A percentile compares a stretch with the other conserved stretches of the same genome.
These are phyloP conservation scores for Cryptosporidium meleagridis DNA, from an alignment of 169 alveolate genomes.

Conservation along the genomic window DNA sequence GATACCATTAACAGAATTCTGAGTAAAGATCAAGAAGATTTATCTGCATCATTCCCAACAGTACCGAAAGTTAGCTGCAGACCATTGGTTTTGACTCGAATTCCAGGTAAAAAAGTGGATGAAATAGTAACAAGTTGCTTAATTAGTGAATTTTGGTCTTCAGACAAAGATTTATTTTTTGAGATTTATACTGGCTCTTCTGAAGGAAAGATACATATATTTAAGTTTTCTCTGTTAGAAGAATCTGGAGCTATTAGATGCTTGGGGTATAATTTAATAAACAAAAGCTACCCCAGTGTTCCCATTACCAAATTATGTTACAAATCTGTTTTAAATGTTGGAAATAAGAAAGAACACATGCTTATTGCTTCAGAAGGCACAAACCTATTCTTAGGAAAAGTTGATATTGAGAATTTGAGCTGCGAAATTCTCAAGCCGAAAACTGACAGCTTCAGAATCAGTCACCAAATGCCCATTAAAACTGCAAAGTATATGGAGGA, in stretches of 20 bases:
- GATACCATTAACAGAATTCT: background rate
- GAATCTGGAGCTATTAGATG: background rate
- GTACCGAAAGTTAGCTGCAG: constrained; percentile 17
- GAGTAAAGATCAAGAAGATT: background rate
- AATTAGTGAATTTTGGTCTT: constrained; percentile 25
- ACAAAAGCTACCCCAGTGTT: constrained; percentile 22
- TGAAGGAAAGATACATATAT: constrained; percentile 10
- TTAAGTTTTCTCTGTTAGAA: background rate
- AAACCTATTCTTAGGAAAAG: constrained; percentile 10
- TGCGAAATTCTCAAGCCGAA: background rate
- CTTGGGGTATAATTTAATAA: background rate
- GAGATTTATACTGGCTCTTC: constrained; percentile 54
- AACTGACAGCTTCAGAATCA: background rate
- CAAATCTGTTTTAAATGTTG: background rate
- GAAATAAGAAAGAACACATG: background rate
- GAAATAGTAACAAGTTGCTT: constrained; percentile 49
- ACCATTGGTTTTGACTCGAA: background rate
- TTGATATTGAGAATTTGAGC: background rate
- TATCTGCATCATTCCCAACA: background rate
- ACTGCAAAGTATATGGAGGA: constrained; percentile 12
- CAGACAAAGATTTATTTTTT: background rate
- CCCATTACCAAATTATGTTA: constrained; percentile 23
- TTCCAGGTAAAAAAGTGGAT: constrained; percentile 5
- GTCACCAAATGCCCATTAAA: constrained; percentile 39
- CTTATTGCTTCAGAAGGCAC: constrained; percentile 6